A percentile compares a stretch with the other conserved stretches of the same genome.
These are phyloP conservation scores for Hymenotorrendiella dingleyae DNA, from an alignment of 2,329 filamentous ascomycete genomes.

Conservation along the genomic window DNA sequence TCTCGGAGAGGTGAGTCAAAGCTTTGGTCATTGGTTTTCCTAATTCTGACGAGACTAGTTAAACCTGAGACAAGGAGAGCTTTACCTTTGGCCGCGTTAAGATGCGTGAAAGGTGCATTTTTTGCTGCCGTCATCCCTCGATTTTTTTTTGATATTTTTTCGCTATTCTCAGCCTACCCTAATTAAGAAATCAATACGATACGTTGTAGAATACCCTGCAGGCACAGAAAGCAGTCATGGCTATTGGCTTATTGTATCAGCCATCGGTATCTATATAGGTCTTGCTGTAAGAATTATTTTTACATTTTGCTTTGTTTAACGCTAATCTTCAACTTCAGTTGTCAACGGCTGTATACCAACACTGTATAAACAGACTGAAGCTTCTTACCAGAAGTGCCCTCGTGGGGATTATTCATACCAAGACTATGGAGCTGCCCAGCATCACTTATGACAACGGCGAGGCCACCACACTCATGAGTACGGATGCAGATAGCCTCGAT, in stretches of 20 bases:
- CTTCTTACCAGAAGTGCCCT: not conserved
- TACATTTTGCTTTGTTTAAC: not conserved
- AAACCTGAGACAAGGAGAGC: constrained; percentile 23
- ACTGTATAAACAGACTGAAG: not conserved
- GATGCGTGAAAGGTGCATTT: not conserved
- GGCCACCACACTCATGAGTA: constrained; percentile 36
- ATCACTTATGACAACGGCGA: constrained; percentile 28
- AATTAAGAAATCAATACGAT: not conserved
- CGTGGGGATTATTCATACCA: constrained; percentile 31
- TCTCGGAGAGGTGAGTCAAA: constrained; percentile 13
- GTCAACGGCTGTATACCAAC: not conserved
- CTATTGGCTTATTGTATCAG: not conserved
- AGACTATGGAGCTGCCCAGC: constrained; percentile 25
- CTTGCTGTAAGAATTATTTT: constrained; percentile 2
- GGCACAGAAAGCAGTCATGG: not conserved
- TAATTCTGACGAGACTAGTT: constrained; percentile 7
- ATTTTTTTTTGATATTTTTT: not conserved
- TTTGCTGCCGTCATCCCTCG: not conserved
- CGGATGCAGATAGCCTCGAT: constrained; percentile 33
- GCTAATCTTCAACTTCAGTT: not conserved
- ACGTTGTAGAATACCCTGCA: not conserved
- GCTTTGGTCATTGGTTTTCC: not conserved
- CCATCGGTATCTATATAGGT: not conserved
- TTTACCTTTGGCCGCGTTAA: constrained; percentile 14
- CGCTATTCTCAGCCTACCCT: not conserved